phyloP scores from a whole-genome alignment of 495 filamentous ascomycete species.

The Immersiella caudata region DNA sequence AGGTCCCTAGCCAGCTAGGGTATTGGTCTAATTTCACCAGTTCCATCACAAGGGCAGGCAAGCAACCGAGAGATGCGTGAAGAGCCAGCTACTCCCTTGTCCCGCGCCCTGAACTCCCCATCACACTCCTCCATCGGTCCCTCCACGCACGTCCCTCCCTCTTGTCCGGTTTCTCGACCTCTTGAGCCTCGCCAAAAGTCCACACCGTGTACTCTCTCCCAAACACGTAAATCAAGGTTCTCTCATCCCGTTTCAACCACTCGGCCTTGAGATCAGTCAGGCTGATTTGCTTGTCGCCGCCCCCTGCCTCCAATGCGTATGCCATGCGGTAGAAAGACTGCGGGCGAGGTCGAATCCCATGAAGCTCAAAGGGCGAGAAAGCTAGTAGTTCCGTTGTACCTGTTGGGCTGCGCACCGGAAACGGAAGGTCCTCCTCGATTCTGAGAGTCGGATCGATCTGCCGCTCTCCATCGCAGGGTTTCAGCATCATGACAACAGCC shows the following conservation, averaged over 20 bases:
- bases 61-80: too few species aligned
- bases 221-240: conserved; percentile 17
- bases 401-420: neutral
- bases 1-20: too few species aligned
- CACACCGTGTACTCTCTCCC: conserved; percentile 23
- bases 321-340: neutral
- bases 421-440: neutral
- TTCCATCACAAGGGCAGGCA: too few species aligned
- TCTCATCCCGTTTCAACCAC: conserved; percentile 18
- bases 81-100: too few species aligned
- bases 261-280: conserved; percentile 2
- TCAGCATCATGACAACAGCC: neutral
- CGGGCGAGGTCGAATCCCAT: neutral
- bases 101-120: neutral
- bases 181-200: conserved; percentile 15
- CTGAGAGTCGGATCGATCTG: neutral
- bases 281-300: neutral
- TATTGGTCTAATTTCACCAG: too few species aligned
- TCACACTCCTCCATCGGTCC: conserved; percentile 24
- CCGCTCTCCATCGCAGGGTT: neutral
- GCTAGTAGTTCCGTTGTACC: neutral
- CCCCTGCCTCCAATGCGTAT: conserved; percentile 6
- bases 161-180: conserved; percentile 5
- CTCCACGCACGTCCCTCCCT: conserved; percentile 5
- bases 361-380: neutral